Base-by-base conservation (phyloP, 768 basidiomycete species). In the Leccinum boreale region DNA sequence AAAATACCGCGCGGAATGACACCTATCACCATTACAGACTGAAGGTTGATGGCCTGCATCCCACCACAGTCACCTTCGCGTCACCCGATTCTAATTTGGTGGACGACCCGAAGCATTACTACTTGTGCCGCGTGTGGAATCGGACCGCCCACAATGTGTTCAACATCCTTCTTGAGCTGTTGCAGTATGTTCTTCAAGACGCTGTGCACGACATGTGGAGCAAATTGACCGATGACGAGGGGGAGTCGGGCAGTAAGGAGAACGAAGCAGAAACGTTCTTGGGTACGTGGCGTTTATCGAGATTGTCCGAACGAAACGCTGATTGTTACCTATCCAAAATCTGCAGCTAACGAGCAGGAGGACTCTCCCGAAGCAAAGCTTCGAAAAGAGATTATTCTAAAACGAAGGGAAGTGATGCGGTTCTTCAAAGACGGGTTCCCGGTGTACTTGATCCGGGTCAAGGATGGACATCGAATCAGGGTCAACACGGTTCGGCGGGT, bases 51-150 rank as follows among this genome's bases (percentile, higher is more conserved):
- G 64, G 64, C 2, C 24, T 69, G 23, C 39, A 7, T 12, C 26
- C 52, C 17, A 64, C 56, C 1, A 50, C 12, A 8, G 33, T 70
- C 29, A 54, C 44, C 33, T 24, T 64, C 5, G 12, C 19, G n/a
- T 63, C 59, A 31, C 58, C 5, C 2, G 11, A 19, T 0, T 6
- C 52, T 1, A 7, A 44, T 31, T 36, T 67, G 50, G 1, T 24
- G 50, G 8, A 26, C 4, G 10, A 45, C 10, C 55, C 65, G 35
- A 57, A 10, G 14, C 51, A 61, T 9, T 65, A 63, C 48, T 63
- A 60, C 48, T 23, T 69, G 9, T 70, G 68, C 28, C 63, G 67
- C n/a, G 36, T 51, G 3, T 70, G 68, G 68, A 53, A 58, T 31
- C 59, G 50, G 53, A 46, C 52, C 19, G 48, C 66, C 3, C 46